These are phyloP conservation scores for Croton setiger DNA, from an alignment of 441 rosid species.

Conservation along the genomic window DNA sequence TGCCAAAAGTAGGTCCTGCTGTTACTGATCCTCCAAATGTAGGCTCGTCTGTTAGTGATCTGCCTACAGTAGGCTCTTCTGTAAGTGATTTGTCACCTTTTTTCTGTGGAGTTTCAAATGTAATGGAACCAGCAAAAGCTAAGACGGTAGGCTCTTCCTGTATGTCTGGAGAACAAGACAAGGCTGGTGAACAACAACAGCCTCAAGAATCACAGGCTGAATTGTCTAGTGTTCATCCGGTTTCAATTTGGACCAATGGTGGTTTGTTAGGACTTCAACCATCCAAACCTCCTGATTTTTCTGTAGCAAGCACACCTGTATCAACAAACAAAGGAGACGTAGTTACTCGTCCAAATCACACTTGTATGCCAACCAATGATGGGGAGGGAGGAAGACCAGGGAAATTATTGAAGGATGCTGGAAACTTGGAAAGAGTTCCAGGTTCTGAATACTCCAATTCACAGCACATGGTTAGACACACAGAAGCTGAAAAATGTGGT, in stretches of 20 bases:
- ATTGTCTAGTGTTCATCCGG: constrained; percentile 31
- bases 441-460: constrained; percentile 34
- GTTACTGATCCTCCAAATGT: constrained; percentile 14
- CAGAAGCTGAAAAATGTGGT: constrained; percentile 23
- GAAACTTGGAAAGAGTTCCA: constrained; percentile 26
- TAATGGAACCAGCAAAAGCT: constrained; percentile 30
- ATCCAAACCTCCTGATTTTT: constrained; percentile 81
- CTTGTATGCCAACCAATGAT: constrained; percentile 13
- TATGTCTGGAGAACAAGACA: constrained; percentile 26
- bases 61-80: no score
- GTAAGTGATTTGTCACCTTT: constrained; percentile 30
- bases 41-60: constrained; percentile 21
- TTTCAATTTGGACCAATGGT: constrained; percentile 88
- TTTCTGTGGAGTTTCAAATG: constrained; percentile 27
- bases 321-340: constrained; percentile 24
- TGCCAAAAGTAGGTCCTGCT: no score
- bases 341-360: constrained; percentile 17
- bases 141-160: constrained; percentile 5
- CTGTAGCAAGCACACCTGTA: constrained; percentile 37
- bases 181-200: background rate
- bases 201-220: constrained; percentile 32
- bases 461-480: constrained; percentile 27
- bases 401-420: constrained; percentile 32
- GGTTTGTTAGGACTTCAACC: constrained; percentile 89
- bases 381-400: constrained; percentile 27